Percentiles rank a stretch among this genome's conserved stretches.
phyloP scores from a whole-genome alignment of 805 yeast species.

The Candida cerambycidarum region DNA sequence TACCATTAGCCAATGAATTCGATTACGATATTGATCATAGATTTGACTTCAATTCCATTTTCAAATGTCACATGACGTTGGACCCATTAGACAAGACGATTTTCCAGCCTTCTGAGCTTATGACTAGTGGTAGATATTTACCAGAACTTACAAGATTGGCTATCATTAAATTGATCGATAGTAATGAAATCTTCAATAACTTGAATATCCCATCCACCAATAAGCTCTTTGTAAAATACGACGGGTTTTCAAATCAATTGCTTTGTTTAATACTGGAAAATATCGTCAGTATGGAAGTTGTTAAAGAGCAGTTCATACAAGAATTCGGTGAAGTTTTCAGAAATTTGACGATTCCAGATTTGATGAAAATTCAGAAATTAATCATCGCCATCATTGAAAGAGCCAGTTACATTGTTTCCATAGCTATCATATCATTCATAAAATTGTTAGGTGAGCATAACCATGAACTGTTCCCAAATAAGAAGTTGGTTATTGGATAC shows the following conservation, averaged over 20 bases:
- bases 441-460: conserved; percentile 25
- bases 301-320: conserved; percentile 21
- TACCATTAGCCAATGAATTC: conserved; percentile 33
- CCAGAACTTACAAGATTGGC: conserved; percentile 52
- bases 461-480: conserved; percentile 19
- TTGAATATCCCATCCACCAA: conserved; percentile 12
- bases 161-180: conserved; percentile 32
- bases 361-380: conserved; percentile 26
- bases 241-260: conserved; percentile 41
- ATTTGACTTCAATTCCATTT: conserved; percentile 14
- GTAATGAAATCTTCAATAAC: conserved; percentile 25
- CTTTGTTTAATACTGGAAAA: conserved; percentile 40
- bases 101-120: conserved; percentile 57
- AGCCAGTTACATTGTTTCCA: conserved; percentile 44
- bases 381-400: conserved; percentile 42
- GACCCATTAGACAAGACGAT: conserved; percentile 22
- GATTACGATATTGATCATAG: conserved; percentile 37
- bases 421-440: conserved; percentile 39
- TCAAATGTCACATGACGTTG: conserved; percentile 30
- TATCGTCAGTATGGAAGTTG: conserved; percentile 6
- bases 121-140: conserved; percentile 56
- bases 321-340: conserved; percentile 22
- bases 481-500: conserved; percentile 41
- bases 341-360: conserved; percentile 25
- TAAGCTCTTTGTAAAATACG: conserved; percentile 22